A percentile compares a stretch with the other conserved stretches of the same genome.
These are phyloP conservation scores for Hemisphaericaspora xylofermentans DNA, from an alignment of 1,139 yeast species.

Conservation along the genomic window DNA sequence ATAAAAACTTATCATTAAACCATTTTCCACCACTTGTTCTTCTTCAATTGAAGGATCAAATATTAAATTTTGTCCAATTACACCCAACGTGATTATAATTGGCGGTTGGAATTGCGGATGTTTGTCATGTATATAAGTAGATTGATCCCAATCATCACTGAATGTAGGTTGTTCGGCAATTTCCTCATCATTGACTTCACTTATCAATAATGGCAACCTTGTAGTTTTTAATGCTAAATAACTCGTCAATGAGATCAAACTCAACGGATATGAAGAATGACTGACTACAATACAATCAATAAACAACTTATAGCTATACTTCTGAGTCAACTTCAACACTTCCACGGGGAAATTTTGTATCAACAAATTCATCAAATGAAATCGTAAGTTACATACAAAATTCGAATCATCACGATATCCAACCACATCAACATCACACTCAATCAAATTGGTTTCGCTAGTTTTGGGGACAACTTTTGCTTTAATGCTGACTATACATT, in stretches of 20 bases:
- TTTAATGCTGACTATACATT: constrained; percentile 87
- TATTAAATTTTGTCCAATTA: constrained; percentile 63
- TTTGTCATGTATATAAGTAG: constrained; percentile 43
- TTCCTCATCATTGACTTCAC: constrained; percentile 56
- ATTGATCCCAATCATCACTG: constrained; percentile 79
- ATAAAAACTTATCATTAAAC: constrained; percentile 69
- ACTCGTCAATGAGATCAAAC: constrained; percentile 72
- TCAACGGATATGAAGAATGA: constrained; percentile 65
- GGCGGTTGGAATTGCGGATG: constrained; percentile 59
- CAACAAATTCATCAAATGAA: constrained; percentile 49
- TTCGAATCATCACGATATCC: constrained; percentile 72
- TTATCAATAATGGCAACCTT: constrained; percentile 66
- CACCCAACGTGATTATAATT: constrained; percentile 69
- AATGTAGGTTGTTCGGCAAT: constrained; percentile 89
- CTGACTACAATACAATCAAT: constrained; percentile 81
- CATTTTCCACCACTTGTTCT: constrained; percentile 83
- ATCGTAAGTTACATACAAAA: constrained; percentile 57
- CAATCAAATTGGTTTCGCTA: constrained; percentile 47
- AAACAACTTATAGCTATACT: constrained; percentile 71
- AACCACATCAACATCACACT: constrained; percentile 74
- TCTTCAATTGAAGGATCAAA: constrained; percentile 87
- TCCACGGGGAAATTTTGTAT: constrained; percentile 48
- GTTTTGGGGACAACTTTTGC: constrained; percentile 70
- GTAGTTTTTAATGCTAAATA: constrained; percentile 82
- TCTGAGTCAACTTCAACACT: constrained; percentile 61